Evolutionary conservation across 2,329 filamentous ascomycete genomes (phyloP).

Genomic region (Aureobasidium lini): DNA sequence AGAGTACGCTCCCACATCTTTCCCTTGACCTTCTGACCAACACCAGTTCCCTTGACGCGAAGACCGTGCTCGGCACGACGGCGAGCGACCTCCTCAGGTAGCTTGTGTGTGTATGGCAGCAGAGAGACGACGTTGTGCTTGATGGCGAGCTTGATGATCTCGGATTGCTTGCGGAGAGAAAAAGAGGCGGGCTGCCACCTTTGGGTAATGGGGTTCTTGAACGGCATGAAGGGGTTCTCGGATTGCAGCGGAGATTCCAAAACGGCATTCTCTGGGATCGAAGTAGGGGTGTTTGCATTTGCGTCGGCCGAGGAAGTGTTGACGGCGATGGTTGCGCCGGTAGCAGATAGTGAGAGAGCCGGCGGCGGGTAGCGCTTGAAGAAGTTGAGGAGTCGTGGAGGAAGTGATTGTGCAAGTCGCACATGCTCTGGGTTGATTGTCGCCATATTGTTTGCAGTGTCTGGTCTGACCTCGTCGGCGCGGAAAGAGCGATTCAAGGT

Average conservation of each 20-base stretch:
- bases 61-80: slow-evolving; percentile 71
- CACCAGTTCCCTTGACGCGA: slow-evolving; percentile 82
- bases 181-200: slow-evolving; percentile 77
- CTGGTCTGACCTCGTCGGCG: slow-evolving; percentile 5
- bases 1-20: slow-evolving; percentile 85
- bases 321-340: slow-evolving; percentile 21
- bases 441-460: slow-evolving; percentile 2
- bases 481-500: slow-evolving; percentile 5
- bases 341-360: slow-evolving; percentile 35
- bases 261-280: slow-evolving; percentile 35
- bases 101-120: slow-evolving; percentile 27
- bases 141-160: slow-evolving; percentile 78
- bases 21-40: slow-evolving; percentile 86
- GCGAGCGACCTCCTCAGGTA: slow-evolving; percentile 55
- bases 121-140: slow-evolving; percentile 38
- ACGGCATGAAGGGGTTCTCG: slow-evolving; percentile 72
- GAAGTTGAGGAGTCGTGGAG: slow-evolving; percentile 72
- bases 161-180: slow-evolving; percentile 80
- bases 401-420: slow-evolving; percentile 58
- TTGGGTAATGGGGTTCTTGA: slow-evolving; percentile 69
- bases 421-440: slow-evolving; percentile 29
- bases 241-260: slow-evolving; percentile 19
- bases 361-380: slow-evolving; percentile 80
- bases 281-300: slow-evolving; percentile 26
- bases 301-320: slow-evolving; percentile 37